Evolutionary conservation across 805 yeast genomes (phyloP), one percentile per base, ranked within the genome.

Genomic region (Maudiozyma barnettii): DNA sequence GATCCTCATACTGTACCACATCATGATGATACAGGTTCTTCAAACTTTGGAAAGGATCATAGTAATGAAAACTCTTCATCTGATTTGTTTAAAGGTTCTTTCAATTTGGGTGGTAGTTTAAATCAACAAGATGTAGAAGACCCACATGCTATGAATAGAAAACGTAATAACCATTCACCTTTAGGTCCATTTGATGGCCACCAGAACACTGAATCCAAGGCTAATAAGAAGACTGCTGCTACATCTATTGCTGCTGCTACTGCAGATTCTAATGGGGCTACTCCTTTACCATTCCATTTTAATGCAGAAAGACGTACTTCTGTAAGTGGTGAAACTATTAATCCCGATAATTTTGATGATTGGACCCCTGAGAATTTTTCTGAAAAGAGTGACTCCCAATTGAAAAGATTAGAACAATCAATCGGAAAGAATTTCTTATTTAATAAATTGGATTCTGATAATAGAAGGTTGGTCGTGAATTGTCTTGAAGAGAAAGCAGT

Each of bases 271-370:
- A 21, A 9, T 20, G 21, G 26, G 8, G 13, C 14, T 14, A 5
- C 18, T 14, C 44, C 44, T 14, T 21, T 44, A 38, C 54, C 54
- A 14, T 8, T 73, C 48, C 73, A 77, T 45, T 83, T 82, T 66
- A 84, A 82, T 63, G 88, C 86, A 45, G 77, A 81, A 63, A 79
- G 96, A 71, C 80, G 97, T 70, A 84, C 89, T 3, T 83, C 95
- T 19, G 96, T 89, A 13, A 79, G 89, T 47, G 96, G 96, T 5
- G 97, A 89, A 67, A 83, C 93, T 2, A 65, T 84, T 57, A 82
- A 84, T 60, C 95, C 93, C 5, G 81, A 79, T 51, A 78, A 76
- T 31, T 80, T 84, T 58, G 84, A 79, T 58, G 74, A 78, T 45
- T 84, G 90, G 90, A 84, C 86, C 5, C 90, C 91, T 10, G 79